Base-by-base conservation (phyloP, 192 early-diverging fungal genomes). In the Lunasporangiospora selenospora region DNA sequence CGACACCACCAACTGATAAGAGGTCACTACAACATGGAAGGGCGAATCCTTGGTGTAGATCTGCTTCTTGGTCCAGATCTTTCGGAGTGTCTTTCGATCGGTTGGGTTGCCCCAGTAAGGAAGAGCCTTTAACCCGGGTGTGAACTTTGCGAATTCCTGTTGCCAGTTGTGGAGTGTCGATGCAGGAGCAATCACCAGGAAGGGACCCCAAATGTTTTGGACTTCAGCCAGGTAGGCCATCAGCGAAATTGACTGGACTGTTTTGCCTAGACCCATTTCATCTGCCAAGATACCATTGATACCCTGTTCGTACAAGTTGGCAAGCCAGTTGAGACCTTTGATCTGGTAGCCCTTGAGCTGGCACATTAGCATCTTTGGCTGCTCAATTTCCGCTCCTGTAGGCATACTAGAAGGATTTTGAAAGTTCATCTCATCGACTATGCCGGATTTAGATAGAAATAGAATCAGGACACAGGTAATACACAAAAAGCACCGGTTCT, bases 141-240 rank as follows among this genome's bases (percentile, higher is more conserved):
- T 87, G 60, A 94, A 97, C 29, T 83, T 82, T 15, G 87, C 67
- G 27, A 97, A 81, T 78, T 97, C 95, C 59, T 93, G 89, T 70
- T 95, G 90, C 95, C 95, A 97, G 62, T 97, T 97, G 58, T 93
- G 92, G 57, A 97, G 77, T 0, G 93, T 94, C 32, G 93, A 94
- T 0, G 91, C 86, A 2, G 95, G 95, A 0, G 92, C 90, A 58
- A 97, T 90, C 23, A 97, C 90, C 56, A 97, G 79, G 76, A 93
- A 94, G 0, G 95, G 95, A 13, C 95, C 95, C 92, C 93, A 94
- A 44, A 95, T 92, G 55, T 88, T 87, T 57, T 95, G 87, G 4
- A 83, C 58, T 58, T 94, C 93, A 7, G 93, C 93, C 26, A 97
- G 71, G 61, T 95, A 90, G 8, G 93, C 93, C 76, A 97, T 86